These are phyloP conservation scores for Coemansia sp. DNA, from an alignment of 192 early-diverging fungal species.

Conservation along the genomic window DNA sequence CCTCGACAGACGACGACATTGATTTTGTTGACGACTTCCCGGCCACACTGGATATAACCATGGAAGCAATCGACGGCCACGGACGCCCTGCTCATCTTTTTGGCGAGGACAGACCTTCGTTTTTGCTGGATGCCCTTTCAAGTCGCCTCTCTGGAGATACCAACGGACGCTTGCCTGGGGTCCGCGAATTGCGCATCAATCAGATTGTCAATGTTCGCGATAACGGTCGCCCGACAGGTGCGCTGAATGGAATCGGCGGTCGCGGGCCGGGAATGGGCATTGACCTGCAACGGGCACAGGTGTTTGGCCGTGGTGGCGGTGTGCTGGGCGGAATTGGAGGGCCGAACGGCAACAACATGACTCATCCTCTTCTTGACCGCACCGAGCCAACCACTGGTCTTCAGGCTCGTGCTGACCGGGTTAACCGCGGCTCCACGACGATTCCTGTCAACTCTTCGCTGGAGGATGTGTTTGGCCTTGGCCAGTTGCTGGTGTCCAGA, in stretches of 20 bases:
- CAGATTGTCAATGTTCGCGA: slow-evolving; percentile 9
- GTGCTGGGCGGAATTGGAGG: slow-evolving; percentile 18
- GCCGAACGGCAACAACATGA: slow-evolving; percentile 30
- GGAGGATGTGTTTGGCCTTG: slow-evolving; percentile 45
- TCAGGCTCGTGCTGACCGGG: slow-evolving; percentile 48
- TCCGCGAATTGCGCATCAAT: slow-evolving; percentile 4
- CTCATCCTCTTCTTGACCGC: slow-evolving; percentile 37
- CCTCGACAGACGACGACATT: slow-evolving; percentile 27
- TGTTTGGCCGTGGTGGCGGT: slow-evolving; percentile 20
- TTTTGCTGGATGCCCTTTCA: slow-evolving; percentile 35
- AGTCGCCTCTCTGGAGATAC: slow-evolving; percentile 8
- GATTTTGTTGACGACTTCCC: slow-evolving; percentile 39
- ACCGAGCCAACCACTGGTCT: slow-evolving; percentile 19
- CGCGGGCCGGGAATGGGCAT: slow-evolving; percentile 13
- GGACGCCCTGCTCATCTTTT: neutral
- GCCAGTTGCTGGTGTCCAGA: slow-evolving; percentile 32
- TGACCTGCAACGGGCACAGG: slow-evolving; percentile 25
- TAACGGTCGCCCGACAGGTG: slow-evolving; percentile 25
- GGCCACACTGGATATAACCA: slow-evolving; percentile 38
- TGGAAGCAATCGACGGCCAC: slow-evolving; percentile 41
- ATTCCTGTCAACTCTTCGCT: slow-evolving; percentile 26
- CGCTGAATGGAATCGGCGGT: slow-evolving; percentile 20
- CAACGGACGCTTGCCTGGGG: neutral
- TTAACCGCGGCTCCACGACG: slow-evolving; percentile 28
- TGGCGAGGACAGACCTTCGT: slow-evolving; percentile 3